Evolutionary conservation across 2,329 filamentous ascomycete genomes (phyloP), one percentile per base, ranked within the genome.

Genomic region (Alternaria infectoria): DNA sequence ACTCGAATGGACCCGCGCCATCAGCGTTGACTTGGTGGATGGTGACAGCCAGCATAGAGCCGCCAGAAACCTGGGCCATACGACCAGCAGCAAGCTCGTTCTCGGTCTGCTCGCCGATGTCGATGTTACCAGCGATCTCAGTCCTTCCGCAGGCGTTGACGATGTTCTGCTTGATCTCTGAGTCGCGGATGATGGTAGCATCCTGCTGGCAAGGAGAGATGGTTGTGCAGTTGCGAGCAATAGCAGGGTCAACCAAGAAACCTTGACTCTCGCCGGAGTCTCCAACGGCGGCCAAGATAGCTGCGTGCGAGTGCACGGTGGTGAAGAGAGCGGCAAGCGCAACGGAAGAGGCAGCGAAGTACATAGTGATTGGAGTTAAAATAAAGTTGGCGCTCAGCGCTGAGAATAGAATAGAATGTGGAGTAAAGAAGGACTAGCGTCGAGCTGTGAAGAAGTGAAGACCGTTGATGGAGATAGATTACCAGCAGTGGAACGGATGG

Each of bases 1-100:
- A 90, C 7, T 83, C 85, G 75, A 89, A 90, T 1, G 88, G 88
- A 3, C 89, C 89, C 55, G 86, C 88, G 54, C 89, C 89, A 69
- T 91, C 89, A 23, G 83, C 83, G 75, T 90, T 91, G 72, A 91
- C 88, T 71, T 88, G 86, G 69, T 87, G 85, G 40, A 79, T 80
- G 9, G 79, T 79, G 54, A 79, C 76, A 17, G 69, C 68, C 32
- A 79, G 64, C 9, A 65, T 68, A 9, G 69, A 72, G 44, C 77
- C 76, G 10, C 55, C 50, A 3, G 66, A 66, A 43, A 79, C 76
- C 6, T 65, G 52, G 9, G 77, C 74, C 47, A 80, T 70, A 15
- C 73, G 69, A 8, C 74, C 74, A 12, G 70, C 72, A 28, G 77
- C 71, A 13, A 79, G 62, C 56, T 79, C 76, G 43, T 74, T 77